These are phyloP conservation scores for Syzygium syzygioides DNA, from an alignment of 441 rosid genomes.

Conservation along the genomic window DNA sequence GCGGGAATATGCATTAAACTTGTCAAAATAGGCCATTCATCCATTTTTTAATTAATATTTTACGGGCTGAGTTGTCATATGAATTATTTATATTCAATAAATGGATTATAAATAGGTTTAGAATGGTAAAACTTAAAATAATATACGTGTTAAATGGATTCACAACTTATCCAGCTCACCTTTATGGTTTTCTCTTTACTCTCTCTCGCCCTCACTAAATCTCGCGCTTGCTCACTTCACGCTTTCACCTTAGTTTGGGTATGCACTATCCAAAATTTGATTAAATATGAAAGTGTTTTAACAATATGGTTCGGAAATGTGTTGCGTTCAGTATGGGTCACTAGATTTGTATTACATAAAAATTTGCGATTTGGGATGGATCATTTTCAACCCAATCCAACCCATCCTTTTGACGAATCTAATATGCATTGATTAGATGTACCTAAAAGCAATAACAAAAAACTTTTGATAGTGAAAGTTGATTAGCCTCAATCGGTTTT, in stretches of 20 bases:
- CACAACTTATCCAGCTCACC: no score
- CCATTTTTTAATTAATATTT: no score
- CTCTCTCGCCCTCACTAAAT: no score
- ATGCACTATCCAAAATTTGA: no score
- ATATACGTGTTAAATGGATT: no score
- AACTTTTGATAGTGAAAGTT: background rate
- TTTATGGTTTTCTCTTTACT: no score
- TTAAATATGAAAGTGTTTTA: background rate
- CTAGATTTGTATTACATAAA: background rate
- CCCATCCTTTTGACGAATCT: no score
- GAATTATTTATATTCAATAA: background rate
- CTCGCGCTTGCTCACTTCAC: rapidly evolving
- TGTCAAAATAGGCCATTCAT: background rate
- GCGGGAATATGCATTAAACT: background rate
- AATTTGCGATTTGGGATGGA: background rate
- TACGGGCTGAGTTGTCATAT: no score
- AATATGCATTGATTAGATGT: background rate
- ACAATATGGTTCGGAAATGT: no score
- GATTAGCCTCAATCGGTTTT: background rate
- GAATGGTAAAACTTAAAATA: no score
- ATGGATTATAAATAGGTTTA: no score
- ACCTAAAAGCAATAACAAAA: background rate
- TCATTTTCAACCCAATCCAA: no score
- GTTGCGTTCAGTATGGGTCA: rapidly evolving
- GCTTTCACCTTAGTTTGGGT: background rate